Conservation (phyloP, 208 protist species). For the Trypanosoma vivax region DNA sequence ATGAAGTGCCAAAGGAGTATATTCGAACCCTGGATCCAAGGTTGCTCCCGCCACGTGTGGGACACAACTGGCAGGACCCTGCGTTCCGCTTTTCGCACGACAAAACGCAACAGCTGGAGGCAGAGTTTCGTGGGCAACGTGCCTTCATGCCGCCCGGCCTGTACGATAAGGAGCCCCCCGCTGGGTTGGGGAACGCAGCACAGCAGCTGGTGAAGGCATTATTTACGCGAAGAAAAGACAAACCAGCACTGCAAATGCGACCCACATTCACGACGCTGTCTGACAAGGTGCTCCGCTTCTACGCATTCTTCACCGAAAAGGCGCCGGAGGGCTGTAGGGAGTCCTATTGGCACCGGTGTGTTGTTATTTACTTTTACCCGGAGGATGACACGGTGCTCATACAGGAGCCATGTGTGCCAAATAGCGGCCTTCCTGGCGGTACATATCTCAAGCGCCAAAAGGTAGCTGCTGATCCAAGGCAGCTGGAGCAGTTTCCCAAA, state of each 20-base stretch:
- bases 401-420: slow-evolving; percentile 85
- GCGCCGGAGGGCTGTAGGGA: slow-evolving; percentile 85
- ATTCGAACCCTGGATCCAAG: slow-evolving; percentile 63
- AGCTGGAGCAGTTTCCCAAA: slow-evolving; percentile 73
- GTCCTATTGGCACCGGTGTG: slow-evolving; percentile 83
- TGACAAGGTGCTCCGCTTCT: slow-evolving; percentile 94
- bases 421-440: slow-evolving; percentile 94
- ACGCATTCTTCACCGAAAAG: slow-evolving; percentile 92
- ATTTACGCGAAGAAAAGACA: slow-evolving; percentile 11
- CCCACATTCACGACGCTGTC: slow-evolving; percentile 73
- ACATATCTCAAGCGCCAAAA: slow-evolving; percentile 88
- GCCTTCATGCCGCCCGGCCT: slow-evolving; percentile 44
- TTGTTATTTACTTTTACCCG: slow-evolving; percentile 91
- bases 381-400: slow-evolving; percentile 93
- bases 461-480: slow-evolving; percentile 65
- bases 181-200: slow-evolving; percentile 49
- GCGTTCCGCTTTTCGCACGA: slow-evolving; percentile 75
- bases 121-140: slow-evolving; percentile 70
- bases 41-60: slow-evolving; percentile 74
- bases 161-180: slow-evolving; percentile 34
- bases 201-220: slow-evolving; percentile 71
- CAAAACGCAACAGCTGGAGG: slow-evolving; percentile 79
- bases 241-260: slow-evolving; percentile 12
- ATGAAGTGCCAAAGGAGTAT: slow-evolving; percentile 74
- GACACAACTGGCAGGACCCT: slow-evolving; percentile 86